Percentiles rank a stretch among this genome's conserved stretches.
phyloP scores from a whole-genome alignment of 2,329 filamentous ascomycete genomes.

The Aspergillus amoenus region DNA sequence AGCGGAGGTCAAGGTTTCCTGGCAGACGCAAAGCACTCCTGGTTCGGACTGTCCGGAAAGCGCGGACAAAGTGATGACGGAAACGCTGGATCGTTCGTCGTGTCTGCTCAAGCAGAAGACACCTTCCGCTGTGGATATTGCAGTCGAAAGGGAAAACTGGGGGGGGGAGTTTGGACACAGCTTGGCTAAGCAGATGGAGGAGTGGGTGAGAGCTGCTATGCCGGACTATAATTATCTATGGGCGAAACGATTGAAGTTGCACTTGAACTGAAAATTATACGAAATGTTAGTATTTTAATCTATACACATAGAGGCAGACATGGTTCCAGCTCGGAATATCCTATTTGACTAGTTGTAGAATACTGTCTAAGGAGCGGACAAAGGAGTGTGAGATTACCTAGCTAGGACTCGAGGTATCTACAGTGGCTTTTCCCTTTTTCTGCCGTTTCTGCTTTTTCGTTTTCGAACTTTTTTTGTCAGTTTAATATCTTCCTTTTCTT shows the following conservation, averaged over 20 bases:
- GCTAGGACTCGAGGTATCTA: no score
- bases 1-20: constrained; percentile 30
- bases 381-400: no score
- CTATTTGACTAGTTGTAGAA: no score
- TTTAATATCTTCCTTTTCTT: no score
- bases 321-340: no score
- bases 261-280: no score
- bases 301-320: no score
- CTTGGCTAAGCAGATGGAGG: constrained; percentile 23
- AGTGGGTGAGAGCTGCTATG: constrained; percentile 34
- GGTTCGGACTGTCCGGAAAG: constrained; percentile 6
- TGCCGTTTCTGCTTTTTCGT: no score
- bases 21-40: constrained; percentile 20
- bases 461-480: no score
- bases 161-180: constrained; percentile 35
- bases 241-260: constrained; percentile 12
- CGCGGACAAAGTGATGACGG: constrained; percentile 21
- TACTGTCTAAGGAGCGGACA: no score
- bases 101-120: constrained; percentile 36
- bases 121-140: constrained; percentile 32
- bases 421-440: no score
- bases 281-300: no score
- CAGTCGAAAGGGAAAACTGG: constrained; percentile 36
- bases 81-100: constrained; percentile 31
- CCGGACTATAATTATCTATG: constrained; percentile 42